Evolutionary conservation across 768 basidiomycete species (phyloP).

Genomic region (Tephrocybe rancida): DNA sequence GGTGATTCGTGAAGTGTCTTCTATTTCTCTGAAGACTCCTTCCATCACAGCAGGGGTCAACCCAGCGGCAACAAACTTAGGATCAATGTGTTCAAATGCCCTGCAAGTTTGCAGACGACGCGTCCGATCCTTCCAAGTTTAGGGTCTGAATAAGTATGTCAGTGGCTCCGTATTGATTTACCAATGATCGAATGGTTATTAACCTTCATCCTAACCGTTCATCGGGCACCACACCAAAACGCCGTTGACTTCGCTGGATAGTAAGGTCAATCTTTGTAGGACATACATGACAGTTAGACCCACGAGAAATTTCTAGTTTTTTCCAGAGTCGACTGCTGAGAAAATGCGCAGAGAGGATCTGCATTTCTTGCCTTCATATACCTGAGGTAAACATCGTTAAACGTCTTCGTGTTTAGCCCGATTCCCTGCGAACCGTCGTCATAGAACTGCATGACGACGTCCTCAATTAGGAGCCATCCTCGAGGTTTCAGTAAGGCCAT

Average conservation of each 20-base stretch:
- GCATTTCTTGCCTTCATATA: background rate
- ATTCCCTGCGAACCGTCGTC: background rate
- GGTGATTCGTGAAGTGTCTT: background rate
- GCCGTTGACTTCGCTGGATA: background rate
- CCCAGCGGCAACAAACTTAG: background rate
- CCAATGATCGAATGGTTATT: background rate
- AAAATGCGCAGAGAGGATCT: background rate
- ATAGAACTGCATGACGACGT: background rate
- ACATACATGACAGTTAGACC: background rate
- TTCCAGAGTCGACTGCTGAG: background rate
- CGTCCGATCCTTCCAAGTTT: background rate
- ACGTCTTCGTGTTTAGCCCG: background rate
- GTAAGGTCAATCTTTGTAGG: background rate
- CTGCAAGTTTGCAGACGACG: background rate
- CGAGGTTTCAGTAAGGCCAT: constrained; percentile 3
- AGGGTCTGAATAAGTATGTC: background rate
- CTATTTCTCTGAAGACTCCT: background rate
- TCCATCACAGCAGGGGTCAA: background rate
- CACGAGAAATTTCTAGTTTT: background rate
- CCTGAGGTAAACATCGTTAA: background rate
- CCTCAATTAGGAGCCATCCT: constrained; percentile 12
- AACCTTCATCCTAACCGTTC: background rate
- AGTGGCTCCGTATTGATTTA: background rate
- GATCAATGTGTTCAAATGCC: background rate
- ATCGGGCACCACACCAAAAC: background rate